Conservation (phyloP, 805 yeast genomes). For the Zygotorulaspora florentina region DNA sequence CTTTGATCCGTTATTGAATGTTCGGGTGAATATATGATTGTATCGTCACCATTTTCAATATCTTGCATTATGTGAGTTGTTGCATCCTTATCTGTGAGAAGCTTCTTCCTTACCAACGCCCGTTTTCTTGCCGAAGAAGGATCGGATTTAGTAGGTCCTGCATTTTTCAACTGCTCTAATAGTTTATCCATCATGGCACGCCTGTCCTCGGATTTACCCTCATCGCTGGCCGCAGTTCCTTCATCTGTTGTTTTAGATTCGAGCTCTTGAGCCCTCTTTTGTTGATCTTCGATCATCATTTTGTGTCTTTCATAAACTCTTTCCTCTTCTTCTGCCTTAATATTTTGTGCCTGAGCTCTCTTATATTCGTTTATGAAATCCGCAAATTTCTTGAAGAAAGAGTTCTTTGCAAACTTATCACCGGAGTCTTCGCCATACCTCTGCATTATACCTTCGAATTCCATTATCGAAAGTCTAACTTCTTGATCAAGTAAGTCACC, state of each 20-base stretch:
- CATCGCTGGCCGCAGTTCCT: conserved; percentile 8
- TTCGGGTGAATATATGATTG: conserved; percentile 31
- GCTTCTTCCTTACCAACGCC: conserved; percentile 66
- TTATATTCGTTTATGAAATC: conserved; percentile 74
- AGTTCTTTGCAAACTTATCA: conserved; percentile 60
- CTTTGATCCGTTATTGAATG: conserved; percentile 4
- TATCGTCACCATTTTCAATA: conserved; percentile 26
- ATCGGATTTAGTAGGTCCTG: conserved; percentile 75
- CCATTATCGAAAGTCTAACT: conserved; percentile 54
- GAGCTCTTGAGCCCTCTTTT: conserved; percentile 21
- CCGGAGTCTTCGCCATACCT: conserved; percentile 85
- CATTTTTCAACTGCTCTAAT: conserved; percentile 79
- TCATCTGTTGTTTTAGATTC: conserved; percentile 11
- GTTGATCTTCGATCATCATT: conserved; percentile 42
- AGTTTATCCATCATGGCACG: conserved; percentile 75
- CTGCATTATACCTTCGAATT: conserved; percentile 68
- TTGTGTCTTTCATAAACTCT: conserved; percentile 72
- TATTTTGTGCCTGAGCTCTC: conserved; percentile 73
- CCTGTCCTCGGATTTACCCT: conserved; percentile 25
- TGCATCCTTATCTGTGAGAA: conserved; percentile 33
- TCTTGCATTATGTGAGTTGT: conserved; percentile 14
- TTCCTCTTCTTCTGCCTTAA: conserved; percentile 77
- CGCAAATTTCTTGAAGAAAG: conserved; percentile 77
- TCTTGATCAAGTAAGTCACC: conserved; percentile 62
- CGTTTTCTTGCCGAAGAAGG: conserved; percentile 76